A percentile compares a stretch with the other conserved stretches of the same genome.
phyloP scores from a whole-genome alignment of 768 basidiomycete species.

The Leccinum incarnatum region DNA sequence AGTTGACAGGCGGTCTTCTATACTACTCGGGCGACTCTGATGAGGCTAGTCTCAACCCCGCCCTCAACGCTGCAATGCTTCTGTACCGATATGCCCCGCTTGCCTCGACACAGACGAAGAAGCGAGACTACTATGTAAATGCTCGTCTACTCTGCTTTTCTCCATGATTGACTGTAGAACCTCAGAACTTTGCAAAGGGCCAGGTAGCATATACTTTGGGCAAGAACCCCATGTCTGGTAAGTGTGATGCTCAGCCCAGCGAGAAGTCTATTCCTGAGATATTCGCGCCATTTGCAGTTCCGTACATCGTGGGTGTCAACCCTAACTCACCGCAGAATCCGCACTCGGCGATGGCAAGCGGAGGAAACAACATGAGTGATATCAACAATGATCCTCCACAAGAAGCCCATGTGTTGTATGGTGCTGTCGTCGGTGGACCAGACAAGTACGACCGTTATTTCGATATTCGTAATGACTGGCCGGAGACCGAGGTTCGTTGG shows the following conservation, averaged over 20 bases:
- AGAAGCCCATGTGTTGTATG: slow-evolving; percentile 79
- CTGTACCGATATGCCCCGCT: slow-evolving; percentile 73
- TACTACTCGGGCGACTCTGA: slow-evolving; percentile 86
- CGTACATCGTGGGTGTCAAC: slow-evolving; percentile 83
- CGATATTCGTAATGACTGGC: slow-evolving; percentile 88
- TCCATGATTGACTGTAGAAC: slow-evolving; percentile 5
- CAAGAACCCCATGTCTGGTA: slow-evolving; percentile 86
- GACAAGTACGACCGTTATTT: slow-evolving; percentile 72
- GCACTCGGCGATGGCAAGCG: slow-evolving; percentile 86
- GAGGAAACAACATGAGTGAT: slow-evolving; percentile 64
- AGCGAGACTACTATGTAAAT: slow-evolving; percentile 57
- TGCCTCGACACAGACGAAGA: slow-evolving; percentile 59
- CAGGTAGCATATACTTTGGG: slow-evolving; percentile 86
- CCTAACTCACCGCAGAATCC: slow-evolving; percentile 91
- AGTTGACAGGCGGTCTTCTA: slow-evolving; percentile 64
- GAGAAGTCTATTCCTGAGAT: background rate
- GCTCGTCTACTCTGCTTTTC: background rate
- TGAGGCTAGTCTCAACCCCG: slow-evolving; percentile 76
- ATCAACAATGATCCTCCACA: slow-evolving; percentile 71
- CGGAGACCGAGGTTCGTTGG: slow-evolving; percentile 69
- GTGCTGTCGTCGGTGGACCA: slow-evolving; percentile 88
- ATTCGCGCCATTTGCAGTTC: slow-evolving; percentile 2
- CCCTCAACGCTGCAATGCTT: slow-evolving; percentile 85
- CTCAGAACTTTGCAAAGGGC: slow-evolving; percentile 64
- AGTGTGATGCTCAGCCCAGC: slow-evolving; percentile 12